phyloP scores from a whole-genome alignment of 805 yeast species.

The Clavispora asparagi region DNA sequence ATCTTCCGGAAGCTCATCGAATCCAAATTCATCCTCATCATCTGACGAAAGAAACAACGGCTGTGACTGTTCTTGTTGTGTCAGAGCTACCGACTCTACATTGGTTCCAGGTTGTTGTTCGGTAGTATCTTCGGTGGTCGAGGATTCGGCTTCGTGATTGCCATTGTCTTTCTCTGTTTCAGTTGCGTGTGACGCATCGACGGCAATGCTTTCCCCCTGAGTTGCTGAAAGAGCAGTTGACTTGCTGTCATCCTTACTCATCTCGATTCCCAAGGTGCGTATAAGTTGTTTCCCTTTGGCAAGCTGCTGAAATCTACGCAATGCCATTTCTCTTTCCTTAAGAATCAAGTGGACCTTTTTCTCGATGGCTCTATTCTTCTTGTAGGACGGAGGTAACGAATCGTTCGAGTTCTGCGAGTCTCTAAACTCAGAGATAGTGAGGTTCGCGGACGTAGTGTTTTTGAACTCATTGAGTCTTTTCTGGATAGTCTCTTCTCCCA shows the following conservation, averaged over 20 bases:
- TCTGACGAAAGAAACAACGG: neutral
- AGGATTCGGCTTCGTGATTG: neutral
- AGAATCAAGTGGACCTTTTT: constrained; percentile 28
- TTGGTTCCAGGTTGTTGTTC: neutral
- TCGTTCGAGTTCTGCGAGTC: constrained; percentile 36
- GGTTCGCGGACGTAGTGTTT: constrained; percentile 63
- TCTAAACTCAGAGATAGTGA: constrained; percentile 74
- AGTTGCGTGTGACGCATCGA: neutral
- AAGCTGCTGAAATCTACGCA: constrained; percentile 20
- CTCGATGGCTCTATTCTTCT: constrained; percentile 53
- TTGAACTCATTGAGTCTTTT: constrained; percentile 85
- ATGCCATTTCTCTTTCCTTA: constrained; percentile 15
- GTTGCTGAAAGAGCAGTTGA: neutral
- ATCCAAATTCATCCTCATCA: constrained; percentile 5
- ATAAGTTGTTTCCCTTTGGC: constrained; percentile 10
- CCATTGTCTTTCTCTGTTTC: neutral
- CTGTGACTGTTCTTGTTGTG: neutral
- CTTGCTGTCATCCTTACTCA: neutral
- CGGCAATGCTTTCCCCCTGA: constrained; percentile 3
- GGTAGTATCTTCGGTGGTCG: neutral
- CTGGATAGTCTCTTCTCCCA: constrained; percentile 91
- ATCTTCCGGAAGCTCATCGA: constrained; percentile 8
- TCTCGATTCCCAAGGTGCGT: neutral
- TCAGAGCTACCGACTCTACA: neutral
- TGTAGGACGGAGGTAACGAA: constrained; percentile 81